Percentiles rank a stretch among this genome's conserved stretches.
Conservation (phyloP, 169 alveolate species). For the Toxoplasma gondii region DNA sequence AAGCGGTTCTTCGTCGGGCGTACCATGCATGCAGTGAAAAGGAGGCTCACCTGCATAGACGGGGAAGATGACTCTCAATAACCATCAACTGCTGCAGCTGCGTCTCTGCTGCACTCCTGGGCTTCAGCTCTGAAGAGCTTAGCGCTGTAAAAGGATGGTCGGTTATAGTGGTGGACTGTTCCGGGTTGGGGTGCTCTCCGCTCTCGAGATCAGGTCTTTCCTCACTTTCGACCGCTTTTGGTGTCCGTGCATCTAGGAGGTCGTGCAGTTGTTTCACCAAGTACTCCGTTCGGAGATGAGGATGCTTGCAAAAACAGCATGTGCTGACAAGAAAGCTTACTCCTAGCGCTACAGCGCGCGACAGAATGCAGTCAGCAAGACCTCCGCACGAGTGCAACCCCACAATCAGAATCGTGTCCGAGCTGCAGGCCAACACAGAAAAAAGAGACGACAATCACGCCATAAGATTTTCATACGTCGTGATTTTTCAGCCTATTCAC, state of each 20-base stretch:
- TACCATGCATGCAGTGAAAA: too few relatives aligned
- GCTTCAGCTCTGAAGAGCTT: neutral
- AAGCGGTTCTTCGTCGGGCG: too few relatives aligned
- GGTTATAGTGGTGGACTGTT: neutral
- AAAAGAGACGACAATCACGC: neutral
- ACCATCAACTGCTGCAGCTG: neutral
- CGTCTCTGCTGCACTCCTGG: neutral
- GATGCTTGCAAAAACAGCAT: conserved; percentile 1
- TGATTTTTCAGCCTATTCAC: too few relatives aligned
- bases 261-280: neutral
- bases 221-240: neutral
- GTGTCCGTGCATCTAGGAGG: neutral
- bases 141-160: neutral
- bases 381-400: conserved; percentile 29
- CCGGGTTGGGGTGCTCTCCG: neutral
- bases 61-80: neutral
- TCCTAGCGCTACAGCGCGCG: conserved; percentile 7
- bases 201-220: neutral
- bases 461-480: too few relatives aligned
- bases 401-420: neutral
- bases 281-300: neutral
- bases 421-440: neutral
- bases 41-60: neutral
- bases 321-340: conserved; percentile 20
- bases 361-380: neutral